Evolutionary conservation across 345 rosid genomes (phyloP).

Genomic region (Gossypium rotundifolium): DNA sequence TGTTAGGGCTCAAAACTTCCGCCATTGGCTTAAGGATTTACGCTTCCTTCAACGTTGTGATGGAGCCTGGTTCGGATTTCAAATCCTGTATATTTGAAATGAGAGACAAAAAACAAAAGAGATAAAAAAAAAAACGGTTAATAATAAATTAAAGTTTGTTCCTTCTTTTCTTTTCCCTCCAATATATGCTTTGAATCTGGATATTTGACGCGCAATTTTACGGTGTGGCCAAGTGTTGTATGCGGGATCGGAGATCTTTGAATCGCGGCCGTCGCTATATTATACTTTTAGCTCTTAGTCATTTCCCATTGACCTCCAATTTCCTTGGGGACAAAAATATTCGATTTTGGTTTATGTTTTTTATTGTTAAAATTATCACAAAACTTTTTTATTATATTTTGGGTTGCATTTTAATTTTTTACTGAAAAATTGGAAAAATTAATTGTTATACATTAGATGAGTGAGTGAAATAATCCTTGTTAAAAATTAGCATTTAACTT

Average conservation of each 20-base stretch:
- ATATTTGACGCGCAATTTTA: not conserved
- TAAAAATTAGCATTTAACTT: too few relatives aligned
- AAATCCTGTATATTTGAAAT: not conserved
- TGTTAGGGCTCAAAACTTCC: slow-evolving; percentile 66
- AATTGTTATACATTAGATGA: too few relatives aligned
- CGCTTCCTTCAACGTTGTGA: not conserved
- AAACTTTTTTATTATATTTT: too few relatives aligned
- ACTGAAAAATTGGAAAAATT: rapidly evolving
- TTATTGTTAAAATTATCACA: too few relatives aligned
- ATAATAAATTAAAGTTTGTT: not conserved
- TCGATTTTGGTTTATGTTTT: too few relatives aligned
- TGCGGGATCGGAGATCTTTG: too few relatives aligned
- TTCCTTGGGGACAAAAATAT: too few relatives aligned
- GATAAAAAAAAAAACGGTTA: not conserved
- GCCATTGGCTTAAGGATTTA: slow-evolving; percentile 34
- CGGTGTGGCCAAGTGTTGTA: not conserved
- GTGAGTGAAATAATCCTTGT: rapidly evolving
- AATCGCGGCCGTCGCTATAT: not conserved
- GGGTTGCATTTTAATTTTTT: too few relatives aligned
- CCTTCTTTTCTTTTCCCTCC: slow-evolving; percentile 38
- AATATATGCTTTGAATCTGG: slow-evolving; percentile 21
- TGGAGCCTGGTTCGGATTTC: slow-evolving; percentile 2
- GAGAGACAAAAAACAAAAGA: not conserved
- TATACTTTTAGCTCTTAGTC: too few relatives aligned
- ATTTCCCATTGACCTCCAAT: too few relatives aligned